Conservation (phyloP, 805 yeast genomes). For the Yarrowia hollandica region DNA sequence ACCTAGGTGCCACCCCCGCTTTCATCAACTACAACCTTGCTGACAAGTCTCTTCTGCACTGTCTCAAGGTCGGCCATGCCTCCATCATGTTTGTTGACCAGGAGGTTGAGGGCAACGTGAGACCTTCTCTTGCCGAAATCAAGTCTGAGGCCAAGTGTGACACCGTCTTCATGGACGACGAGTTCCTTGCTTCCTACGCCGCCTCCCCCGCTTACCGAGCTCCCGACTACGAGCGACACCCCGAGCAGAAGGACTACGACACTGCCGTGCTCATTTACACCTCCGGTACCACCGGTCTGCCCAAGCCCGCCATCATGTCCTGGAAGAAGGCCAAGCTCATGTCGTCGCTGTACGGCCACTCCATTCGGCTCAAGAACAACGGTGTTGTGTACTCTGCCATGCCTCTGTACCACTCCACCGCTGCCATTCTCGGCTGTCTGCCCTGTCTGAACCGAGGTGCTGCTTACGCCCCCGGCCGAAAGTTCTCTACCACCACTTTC, state of each 20-base stretch:
- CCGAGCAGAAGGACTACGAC: constrained; percentile 55
- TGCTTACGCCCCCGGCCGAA: constrained; percentile 72
- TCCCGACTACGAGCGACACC: constrained; percentile 59
- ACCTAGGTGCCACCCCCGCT: constrained; percentile 86
- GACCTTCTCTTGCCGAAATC: constrained; percentile 51
- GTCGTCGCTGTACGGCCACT: constrained; percentile 63
- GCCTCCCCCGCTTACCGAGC: constrained; percentile 47
- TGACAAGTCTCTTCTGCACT: constrained; percentile 75
- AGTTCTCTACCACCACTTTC: constrained; percentile 78
- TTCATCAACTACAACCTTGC: constrained; percentile 78
- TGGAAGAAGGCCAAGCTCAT: constrained; percentile 85
- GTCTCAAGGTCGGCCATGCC: constrained; percentile 67
- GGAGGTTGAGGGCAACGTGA: constrained; percentile 56
- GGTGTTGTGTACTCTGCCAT: constrained; percentile 80
- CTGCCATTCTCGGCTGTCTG: constrained; percentile 75
- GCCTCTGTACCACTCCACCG: constrained; percentile 96
- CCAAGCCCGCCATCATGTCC: constrained; percentile 89
- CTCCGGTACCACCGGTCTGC: constrained; percentile 93
- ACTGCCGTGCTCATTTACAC: constrained; percentile 80
- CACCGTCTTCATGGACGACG: constrained; percentile 45
- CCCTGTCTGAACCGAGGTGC: constrained; percentile 63
- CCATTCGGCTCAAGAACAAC: constrained; percentile 55
- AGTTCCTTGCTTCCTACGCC: constrained; percentile 47
- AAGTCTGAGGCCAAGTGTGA: constrained; percentile 32
- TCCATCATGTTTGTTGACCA: constrained; percentile 72